Base-by-base conservation (phyloP, 495 filamentous ascomycete genomes). In the Tuber microsphaerosporum region DNA sequence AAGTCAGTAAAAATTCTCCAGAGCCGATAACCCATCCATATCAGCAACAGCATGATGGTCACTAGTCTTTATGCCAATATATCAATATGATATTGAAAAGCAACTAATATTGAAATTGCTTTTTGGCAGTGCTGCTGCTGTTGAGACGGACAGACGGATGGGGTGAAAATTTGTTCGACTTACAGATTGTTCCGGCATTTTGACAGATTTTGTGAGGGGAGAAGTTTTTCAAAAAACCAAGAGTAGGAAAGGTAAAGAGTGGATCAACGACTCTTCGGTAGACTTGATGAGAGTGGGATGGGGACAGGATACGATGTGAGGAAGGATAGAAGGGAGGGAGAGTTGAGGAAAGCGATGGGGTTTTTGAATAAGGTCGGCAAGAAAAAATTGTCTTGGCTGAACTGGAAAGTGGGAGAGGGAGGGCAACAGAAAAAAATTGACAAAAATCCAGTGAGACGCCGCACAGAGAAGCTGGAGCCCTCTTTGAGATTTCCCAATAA, bases 261-360 rank as follows among this genome's bases (percentile, higher is more conserved):
- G 80, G 70, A 79, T 82, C 80, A 81, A 82, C 80, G 79, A 78
- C 81, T 80, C 81, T 78, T 80, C 71, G 61, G 56, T 56, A n/a
- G 48, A 56, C 45, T 48, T 48, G 39, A 73, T 71, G 74, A 44
- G 68, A 69, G 74, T 42, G 72, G 72, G 75, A 72, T 81, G 77
- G 73, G 74, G 44, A 74, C 42, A 70, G 73, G 22, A 48, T 69
- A 71, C 71, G 73, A 81, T 56, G 71, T 69, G 71, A 31, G 69
- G 43, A 44, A 70, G 70, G 46, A 75, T 65, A 34, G 41, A 65
- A 48, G 43, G 75, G 45, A 79, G 48, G 48, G 76, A 75, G 70
- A 71, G 75, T 69, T 71, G 45, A 65, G 68, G 68, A 75, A 70
- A 56, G 74, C 70, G 75, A 75, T 81, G 76, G 72, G 74, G 81